phyloP scores from a whole-genome alignment of 2,329 filamentous ascomycete species.

The Fusarium chuoi region DNA sequence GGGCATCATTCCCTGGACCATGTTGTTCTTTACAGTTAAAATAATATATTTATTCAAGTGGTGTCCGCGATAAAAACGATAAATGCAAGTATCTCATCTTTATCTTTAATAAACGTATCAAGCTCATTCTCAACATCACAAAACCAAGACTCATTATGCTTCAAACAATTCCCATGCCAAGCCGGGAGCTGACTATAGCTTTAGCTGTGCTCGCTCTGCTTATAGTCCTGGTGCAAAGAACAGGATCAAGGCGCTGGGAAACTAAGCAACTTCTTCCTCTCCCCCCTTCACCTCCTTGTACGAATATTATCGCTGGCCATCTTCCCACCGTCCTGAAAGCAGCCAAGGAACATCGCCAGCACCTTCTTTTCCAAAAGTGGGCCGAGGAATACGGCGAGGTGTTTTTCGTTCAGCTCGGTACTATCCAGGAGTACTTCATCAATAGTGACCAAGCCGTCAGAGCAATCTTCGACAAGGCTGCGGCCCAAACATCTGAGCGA shows the following conservation, averaged over 20 bases:
- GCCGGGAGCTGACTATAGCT: not conserved
- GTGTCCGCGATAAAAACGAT: fast-evolving
- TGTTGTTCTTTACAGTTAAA: not conserved
- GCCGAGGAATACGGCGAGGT: not conserved
- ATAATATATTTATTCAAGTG: not conserved
- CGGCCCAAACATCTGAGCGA: not conserved
- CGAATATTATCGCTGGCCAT: not conserved
- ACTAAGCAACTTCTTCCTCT: not conserved
- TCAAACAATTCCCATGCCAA: not conserved
- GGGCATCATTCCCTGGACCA: not conserved
- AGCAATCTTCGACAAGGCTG: not conserved
- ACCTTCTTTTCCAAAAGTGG: not conserved
- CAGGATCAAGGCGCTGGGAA: not conserved
- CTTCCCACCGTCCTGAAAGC: not conserved
- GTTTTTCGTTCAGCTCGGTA: not conserved
- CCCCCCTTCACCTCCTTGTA: not conserved
- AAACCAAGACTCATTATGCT: not conserved
- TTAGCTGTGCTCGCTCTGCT: not conserved
- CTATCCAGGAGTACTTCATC: not conserved
- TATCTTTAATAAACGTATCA: too few species aligned
- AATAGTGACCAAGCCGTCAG: not conserved
- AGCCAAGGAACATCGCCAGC: not conserved
- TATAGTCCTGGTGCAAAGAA: not conserved
- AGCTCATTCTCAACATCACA: too few species aligned
- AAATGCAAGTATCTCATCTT: too few species aligned